phyloP scores from a whole-genome alignment of 2,329 filamentous ascomycete species.

The Talaromyces marneffei region DNA sequence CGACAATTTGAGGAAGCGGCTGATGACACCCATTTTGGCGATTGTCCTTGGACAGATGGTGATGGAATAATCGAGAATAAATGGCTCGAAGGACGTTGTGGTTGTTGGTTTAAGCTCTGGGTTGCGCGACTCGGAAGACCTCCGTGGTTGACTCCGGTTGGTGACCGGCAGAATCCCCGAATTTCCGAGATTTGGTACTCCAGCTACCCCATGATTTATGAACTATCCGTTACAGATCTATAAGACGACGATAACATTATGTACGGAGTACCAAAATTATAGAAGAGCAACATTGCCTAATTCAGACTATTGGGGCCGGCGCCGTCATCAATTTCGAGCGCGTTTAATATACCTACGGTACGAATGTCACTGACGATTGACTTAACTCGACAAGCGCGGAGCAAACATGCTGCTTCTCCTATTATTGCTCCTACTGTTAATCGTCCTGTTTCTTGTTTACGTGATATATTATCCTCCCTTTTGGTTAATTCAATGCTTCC shows the following conservation, averaged over 20 bases:
- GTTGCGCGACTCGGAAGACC: slow-evolving; percentile 5
- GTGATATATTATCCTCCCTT: slow-evolving; percentile 73
- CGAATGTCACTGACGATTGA: neutral
- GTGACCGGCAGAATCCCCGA: neutral
- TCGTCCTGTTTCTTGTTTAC: slow-evolving; percentile 46
- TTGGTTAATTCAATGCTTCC: slow-evolving; percentile 65
- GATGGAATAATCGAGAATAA: neutral
- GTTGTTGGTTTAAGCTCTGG: neutral
- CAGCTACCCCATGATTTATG: neutral
- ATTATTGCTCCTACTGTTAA: neutral
- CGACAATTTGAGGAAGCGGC: slow-evolving; percentile 39
- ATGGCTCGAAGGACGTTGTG: too few species aligned
- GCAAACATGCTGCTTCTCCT: slow-evolving; percentile 4
- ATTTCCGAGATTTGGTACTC: neutral
- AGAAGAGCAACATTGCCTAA: neutral
- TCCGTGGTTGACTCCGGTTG: neutral
- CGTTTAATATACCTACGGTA: neutral
- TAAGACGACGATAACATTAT: too few species aligned
- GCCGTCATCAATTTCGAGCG: neutral
- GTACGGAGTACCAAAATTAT: neutral
- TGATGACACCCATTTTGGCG: slow-evolving; percentile 50
- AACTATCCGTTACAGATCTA: too few species aligned
- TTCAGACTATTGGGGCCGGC: neutral
- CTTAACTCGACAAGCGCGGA: neutral
- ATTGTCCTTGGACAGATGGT: neutral